Conservation (phyloP, 148 eudicot genomes). For the Camellia lanceoleosa region DNA sequence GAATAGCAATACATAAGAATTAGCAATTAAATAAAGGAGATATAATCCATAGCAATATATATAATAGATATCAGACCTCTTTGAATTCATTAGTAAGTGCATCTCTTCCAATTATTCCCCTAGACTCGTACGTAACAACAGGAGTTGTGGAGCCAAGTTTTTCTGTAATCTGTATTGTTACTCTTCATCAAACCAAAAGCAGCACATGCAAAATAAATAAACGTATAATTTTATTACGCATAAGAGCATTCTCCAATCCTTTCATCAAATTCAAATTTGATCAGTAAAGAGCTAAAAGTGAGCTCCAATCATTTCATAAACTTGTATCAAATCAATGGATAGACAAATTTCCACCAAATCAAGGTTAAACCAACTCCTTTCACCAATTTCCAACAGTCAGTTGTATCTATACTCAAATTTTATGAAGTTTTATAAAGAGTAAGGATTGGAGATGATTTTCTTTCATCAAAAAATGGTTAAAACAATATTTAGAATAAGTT, state of each 20-base stretch:
- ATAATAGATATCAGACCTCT: slow-evolving; percentile 44
- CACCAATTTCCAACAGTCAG: no score
- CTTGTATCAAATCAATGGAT: background rate
- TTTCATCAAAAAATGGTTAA: no score
- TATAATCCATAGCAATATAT: background rate
- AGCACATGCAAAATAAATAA: slow-evolving; percentile 1
- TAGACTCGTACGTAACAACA: slow-evolving; percentile 45
- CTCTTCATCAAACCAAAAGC: no score
- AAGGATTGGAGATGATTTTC: no score
- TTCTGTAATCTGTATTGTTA: slow-evolving; percentile 40
- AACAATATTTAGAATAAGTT: no score
- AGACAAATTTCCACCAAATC: no score
- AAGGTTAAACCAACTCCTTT: no score
- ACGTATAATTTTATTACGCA: background rate
- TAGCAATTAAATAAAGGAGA: background rate
- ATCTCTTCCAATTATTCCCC: slow-evolving; percentile 73
- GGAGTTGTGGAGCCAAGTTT: slow-evolving; percentile 62
- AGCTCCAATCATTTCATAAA: background rate
- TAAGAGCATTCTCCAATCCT: slow-evolving; percentile 7
- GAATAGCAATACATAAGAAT: background rate
- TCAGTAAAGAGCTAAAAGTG: background rate
- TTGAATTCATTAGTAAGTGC: slow-evolving; percentile 47
- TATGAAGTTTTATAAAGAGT: no score
- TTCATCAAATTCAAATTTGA: no score
- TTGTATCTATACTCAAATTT: no score